Evolutionary conservation across 2,329 filamentous ascomycete species (phyloP).

Genomic region (Delphinella strobiligena): DNA sequence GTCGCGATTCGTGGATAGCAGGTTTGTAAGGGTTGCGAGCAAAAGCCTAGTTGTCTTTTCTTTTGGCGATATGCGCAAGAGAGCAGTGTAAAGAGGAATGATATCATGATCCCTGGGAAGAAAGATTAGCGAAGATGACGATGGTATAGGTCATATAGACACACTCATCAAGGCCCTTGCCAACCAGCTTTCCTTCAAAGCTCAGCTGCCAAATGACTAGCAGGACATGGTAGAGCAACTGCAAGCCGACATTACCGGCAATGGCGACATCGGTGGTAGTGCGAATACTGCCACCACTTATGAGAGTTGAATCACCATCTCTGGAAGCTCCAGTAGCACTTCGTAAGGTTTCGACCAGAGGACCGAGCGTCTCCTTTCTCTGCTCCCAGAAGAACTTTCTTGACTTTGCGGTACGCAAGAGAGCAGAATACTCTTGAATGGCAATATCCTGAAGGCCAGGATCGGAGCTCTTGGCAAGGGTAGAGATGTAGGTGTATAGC

Average conservation of each 20-base stretch:
- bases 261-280: constrained; percentile 53
- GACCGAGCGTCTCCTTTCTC: constrained; percentile 68
- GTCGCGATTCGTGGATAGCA: constrained; percentile 61
- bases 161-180: constrained; percentile 76
- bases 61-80: constrained; percentile 85
- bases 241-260: constrained; percentile 71
- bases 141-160: constrained; percentile 20
- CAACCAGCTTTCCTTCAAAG: constrained; percentile 63
- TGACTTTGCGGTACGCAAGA: constrained; percentile 63
- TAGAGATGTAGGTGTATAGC: constrained; percentile 75
- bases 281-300: constrained; percentile 31
- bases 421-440: constrained; percentile 76
- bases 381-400: constrained; percentile 85
- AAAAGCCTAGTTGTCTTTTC: constrained; percentile 94
- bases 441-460: constrained; percentile 90
- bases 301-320: constrained; percentile 51
- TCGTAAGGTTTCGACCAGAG: constrained; percentile 68
- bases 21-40: constrained; percentile 78
- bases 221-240: constrained; percentile 87
- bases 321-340: constrained; percentile 59
- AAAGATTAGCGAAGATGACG: constrained; percentile 12
- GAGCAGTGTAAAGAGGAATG: constrained; percentile 79
- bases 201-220: constrained; percentile 94
- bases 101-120: constrained; percentile 73
- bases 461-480: constrained; percentile 73